Percentiles rank a stretch among this genome's conserved stretches.
Evolutionary conservation across 169 alveolate genomes (phyloP).

Genomic region (Plasmodium yoelii): DNA sequence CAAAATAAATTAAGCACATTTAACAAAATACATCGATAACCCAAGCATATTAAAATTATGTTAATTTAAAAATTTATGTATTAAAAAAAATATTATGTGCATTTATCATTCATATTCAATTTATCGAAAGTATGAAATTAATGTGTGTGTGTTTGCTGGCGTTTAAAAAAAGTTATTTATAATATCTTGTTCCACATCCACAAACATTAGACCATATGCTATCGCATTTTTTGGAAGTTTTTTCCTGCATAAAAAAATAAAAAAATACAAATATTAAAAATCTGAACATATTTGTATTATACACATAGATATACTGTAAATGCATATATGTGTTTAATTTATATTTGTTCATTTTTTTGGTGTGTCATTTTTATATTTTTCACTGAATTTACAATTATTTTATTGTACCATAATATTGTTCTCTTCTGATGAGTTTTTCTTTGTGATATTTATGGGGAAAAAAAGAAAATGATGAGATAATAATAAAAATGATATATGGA

Average conservation of each 20-base stretch:
- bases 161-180: constrained; percentile 26
- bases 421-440: constrained; percentile 19
- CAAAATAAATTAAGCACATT: neutral
- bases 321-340: neutral
- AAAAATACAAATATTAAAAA: neutral
- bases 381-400: neutral
- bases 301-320: neutral
- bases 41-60: neutral
- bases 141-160: too few species aligned
- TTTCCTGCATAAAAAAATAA: constrained; percentile 20
- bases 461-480: neutral
- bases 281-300: neutral
- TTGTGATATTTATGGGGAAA: neutral
- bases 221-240: constrained; percentile 26
- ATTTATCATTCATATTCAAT: neutral
- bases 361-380: neutral
- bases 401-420: constrained; percentile 26
- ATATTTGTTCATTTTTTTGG: neutral
- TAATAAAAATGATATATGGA: too few species aligned
- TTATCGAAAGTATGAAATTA: neutral
- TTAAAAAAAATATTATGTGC: neutral
- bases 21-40: neutral
- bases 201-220: constrained; percentile 71
- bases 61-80: constrained; percentile 1
- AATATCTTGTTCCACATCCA: constrained; percentile 74